phyloP scores from a whole-genome alignment of 202 grass and related monocot species.

The Schoenoplectus tabernaemontani region DNA sequence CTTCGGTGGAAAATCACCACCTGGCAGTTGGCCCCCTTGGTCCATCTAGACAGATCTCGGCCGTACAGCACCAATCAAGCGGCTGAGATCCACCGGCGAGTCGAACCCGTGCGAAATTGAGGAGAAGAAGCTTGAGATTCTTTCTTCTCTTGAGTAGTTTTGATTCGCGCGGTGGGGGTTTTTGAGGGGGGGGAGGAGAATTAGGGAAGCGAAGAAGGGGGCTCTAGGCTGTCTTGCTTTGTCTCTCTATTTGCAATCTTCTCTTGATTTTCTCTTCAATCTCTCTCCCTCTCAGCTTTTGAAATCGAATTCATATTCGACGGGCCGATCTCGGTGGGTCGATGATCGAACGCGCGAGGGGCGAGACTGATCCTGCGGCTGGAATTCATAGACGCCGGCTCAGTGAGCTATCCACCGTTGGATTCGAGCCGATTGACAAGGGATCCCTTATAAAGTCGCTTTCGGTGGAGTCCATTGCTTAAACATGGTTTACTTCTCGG shows the following conservation, averaged over 20 bases:
- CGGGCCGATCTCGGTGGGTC: slow-evolving; percentile 29
- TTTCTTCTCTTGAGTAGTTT: neutral
- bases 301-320: slow-evolving; percentile 97
- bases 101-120: neutral
- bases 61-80: slow-evolving; percentile 25
- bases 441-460: neutral
- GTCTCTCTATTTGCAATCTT: slow-evolving; percentile 24
- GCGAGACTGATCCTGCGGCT: slow-evolving; percentile 37
- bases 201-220: slow-evolving; percentile 25
- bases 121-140: neutral
- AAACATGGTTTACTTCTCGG: neutral
- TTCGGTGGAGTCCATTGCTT: neutral
- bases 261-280: slow-evolving; percentile 33
- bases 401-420: slow-evolving; percentile 39
- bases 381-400: slow-evolving; percentile 67
- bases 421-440: slow-evolving; percentile 17
- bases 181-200: slow-evolving; percentile 23
- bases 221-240: neutral
- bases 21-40: slow-evolving; percentile 25
- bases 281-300: slow-evolving; percentile 68
- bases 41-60: slow-evolving; percentile 54
- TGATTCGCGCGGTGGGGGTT: slow-evolving; percentile 17
- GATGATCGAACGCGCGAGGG: slow-evolving; percentile 25
- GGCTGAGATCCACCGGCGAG: slow-evolving; percentile 14
- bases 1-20: slow-evolving; percentile 45